phyloP scores from a whole-genome alignment of 257 asterid genomes.

The Thymus quinquecostatus region DNA sequence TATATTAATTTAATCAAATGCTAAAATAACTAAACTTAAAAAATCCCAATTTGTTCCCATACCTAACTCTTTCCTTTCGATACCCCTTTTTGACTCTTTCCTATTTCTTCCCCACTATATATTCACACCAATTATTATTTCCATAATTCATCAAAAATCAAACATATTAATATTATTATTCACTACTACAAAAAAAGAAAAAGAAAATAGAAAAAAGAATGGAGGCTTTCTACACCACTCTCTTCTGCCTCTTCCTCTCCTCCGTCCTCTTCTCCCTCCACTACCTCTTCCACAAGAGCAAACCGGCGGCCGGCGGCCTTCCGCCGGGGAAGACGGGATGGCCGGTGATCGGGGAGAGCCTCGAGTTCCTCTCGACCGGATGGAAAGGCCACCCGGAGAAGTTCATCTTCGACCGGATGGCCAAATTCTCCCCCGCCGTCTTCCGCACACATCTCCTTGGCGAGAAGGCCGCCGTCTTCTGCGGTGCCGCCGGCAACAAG shows the following conservation, averaged over 20 bases:
- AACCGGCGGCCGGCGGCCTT: neutral
- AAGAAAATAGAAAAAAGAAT: neutral
- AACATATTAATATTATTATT: neutral
- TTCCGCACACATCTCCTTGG: conserved; percentile 42
- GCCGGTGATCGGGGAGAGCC: conserved; percentile 42
- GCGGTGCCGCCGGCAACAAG: conserved; percentile 43
- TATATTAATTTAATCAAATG: too few relatives aligned
- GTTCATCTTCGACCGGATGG: conserved; percentile 45
- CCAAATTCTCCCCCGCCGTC: conserved; percentile 31
- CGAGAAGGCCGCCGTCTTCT: conserved; percentile 39
- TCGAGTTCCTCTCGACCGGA: conserved; percentile 39
- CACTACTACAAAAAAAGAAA: neutral
- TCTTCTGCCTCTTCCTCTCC: conserved; percentile 18
- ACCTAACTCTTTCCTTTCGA: too few relatives aligned
- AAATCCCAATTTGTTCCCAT: too few relatives aligned
- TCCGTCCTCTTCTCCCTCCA: conserved; percentile 27
- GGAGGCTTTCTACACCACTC: conserved; percentile 33
- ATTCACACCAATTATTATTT: too few relatives aligned
- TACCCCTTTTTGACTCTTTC: too few relatives aligned
- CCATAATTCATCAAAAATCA: too few relatives aligned
- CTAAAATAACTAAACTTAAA: too few relatives aligned
- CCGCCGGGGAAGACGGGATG: conserved; percentile 44
- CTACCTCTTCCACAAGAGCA: conserved; percentile 29
- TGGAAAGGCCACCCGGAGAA: conserved; percentile 48
- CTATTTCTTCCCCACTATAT: too few relatives aligned